These are phyloP conservation scores for Zalerion maritima DNA, from an alignment of 495 filamentous ascomycete genomes.

Conservation along the genomic window DNA sequence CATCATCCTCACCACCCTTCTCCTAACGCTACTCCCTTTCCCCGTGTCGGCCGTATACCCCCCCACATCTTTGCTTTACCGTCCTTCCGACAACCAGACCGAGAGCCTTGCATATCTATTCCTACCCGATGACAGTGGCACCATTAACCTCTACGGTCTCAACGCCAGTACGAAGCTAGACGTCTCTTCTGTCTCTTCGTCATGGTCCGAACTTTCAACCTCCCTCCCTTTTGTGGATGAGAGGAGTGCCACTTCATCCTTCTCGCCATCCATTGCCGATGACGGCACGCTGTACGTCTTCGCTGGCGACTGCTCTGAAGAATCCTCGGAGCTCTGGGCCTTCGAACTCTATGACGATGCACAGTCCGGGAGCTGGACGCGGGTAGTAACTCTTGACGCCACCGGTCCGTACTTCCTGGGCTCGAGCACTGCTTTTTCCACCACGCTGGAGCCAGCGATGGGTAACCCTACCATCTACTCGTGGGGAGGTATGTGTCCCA, in stretches of 20 bases:
- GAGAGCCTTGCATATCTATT: no score
- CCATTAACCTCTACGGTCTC: slow-evolving; percentile 43
- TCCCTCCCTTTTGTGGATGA: slow-evolving; percentile 50
- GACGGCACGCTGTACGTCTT: slow-evolving; percentile 55
- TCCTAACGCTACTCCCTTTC: no score
- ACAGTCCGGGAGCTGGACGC: slow-evolving; percentile 16
- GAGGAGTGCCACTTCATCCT: slow-evolving; percentile 28
- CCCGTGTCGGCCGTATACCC: no score
- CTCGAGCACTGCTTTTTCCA: slow-evolving; percentile 50
- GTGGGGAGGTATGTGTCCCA: slow-evolving; percentile 85
- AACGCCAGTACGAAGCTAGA: slow-evolving; percentile 45
- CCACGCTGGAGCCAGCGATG: slow-evolving; percentile 32
- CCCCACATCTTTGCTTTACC: no score
- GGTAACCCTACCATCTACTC: slow-evolving; percentile 43
- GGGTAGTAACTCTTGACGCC: slow-evolving; percentile 13
- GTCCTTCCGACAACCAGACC: no score
- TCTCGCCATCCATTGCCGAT: slow-evolving; percentile 47
- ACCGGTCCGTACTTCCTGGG: slow-evolving; percentile 53
- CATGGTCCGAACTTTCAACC: slow-evolving; percentile 39
- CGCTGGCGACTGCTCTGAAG: slow-evolving; percentile 47
- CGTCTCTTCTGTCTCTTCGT: slow-evolving; percentile 34
- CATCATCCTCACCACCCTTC: no score
- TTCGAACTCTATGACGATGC: slow-evolving; percentile 24
- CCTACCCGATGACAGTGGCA: no score
- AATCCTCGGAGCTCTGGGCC: slow-evolving; percentile 15